Evolutionary conservation across 345 rosid species (phyloP).

Genomic region (Camelina neglecta): DNA sequence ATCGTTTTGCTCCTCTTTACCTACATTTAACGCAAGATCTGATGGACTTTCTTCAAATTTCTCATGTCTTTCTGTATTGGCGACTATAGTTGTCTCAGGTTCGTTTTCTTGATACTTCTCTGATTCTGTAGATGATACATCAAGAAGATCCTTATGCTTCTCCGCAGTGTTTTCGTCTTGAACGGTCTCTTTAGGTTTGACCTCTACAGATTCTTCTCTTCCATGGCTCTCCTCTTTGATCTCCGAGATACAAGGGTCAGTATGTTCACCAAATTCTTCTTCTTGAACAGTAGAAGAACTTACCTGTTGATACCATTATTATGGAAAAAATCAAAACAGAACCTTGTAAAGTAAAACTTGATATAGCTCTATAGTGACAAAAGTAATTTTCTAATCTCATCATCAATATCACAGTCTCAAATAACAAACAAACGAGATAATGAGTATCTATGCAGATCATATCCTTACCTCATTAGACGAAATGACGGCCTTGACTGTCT

Average conservation of each 20-base stretch:
- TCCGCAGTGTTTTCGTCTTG: conserved; percentile 13
- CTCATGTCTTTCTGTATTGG: neutral
- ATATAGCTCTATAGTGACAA: neutral
- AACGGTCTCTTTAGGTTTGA: conserved; percentile 6
- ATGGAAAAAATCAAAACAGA: too few species aligned
- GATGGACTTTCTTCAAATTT: conserved; percentile 5
- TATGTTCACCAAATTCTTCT: conserved; percentile 40
- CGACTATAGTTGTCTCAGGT: neutral
- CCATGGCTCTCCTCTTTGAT: conserved; percentile 36
- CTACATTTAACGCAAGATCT: conserved; percentile 22
- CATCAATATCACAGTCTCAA: neutral
- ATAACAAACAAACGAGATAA: neutral
- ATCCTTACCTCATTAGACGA: conserved; percentile 54
- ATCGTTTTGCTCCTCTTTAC: conserved; percentile 27
- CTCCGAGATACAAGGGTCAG: conserved; percentile 14
- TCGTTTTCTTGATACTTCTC: neutral
- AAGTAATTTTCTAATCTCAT: conserved; percentile 12
- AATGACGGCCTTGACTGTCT: conserved; percentile 36
- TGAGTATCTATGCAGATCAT: conserved; percentile 7
- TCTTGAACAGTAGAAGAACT: conserved; percentile 32
- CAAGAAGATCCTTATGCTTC: conserved; percentile 10
- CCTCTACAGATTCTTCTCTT: conserved; percentile 25
- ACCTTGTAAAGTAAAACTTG: neutral
- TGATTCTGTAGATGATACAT: conserved; percentile 13
- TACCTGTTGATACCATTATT: conserved; percentile 38